Conservation (phyloP, 805 yeast species). For the Kuraishia floccosa region DNA sequence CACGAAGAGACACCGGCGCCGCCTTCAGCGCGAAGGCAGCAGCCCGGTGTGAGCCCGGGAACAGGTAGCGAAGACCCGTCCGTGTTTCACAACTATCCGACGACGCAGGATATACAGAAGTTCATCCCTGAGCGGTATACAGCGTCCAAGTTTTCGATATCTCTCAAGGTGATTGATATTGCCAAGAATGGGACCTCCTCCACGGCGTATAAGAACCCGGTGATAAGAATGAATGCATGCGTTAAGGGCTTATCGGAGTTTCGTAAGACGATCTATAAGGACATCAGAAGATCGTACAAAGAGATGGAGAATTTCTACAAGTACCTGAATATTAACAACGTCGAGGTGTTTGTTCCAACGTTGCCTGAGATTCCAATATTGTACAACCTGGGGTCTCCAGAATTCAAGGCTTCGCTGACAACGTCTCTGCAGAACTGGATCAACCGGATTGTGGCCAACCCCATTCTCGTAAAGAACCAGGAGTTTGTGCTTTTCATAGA, state of each 20-base stretch:
- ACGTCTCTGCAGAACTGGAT: slow-evolving; percentile 77
- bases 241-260: slow-evolving; percentile 57
- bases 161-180: slow-evolving; percentile 50
- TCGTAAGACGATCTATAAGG: slow-evolving; percentile 58
- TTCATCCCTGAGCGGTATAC: slow-evolving; percentile 41
- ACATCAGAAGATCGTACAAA: slow-evolving; percentile 66
- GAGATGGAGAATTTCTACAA: slow-evolving; percentile 71
- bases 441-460: slow-evolving; percentile 57
- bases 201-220: slow-evolving; percentile 67
- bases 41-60: slow-evolving; percentile 16
- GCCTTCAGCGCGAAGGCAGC: slow-evolving; percentile 3
- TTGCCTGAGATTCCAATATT: slow-evolving; percentile 67
- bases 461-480: slow-evolving; percentile 76
- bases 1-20: slow-evolving; percentile 6
- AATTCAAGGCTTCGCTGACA: slow-evolving; percentile 51
- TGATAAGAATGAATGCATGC: slow-evolving; percentile 56
- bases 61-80: slow-evolving; percentile 11
- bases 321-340: slow-evolving; percentile 68
- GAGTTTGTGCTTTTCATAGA: slow-evolving; percentile 67
- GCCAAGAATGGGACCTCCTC: slow-evolving; percentile 46
- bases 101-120: slow-evolving; percentile 28
- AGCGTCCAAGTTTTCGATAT: slow-evolving; percentile 25
- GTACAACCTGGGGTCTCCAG: slow-evolving; percentile 78
- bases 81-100: slow-evolving; percentile 16
- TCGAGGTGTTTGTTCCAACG: slow-evolving; percentile 90